Conservation (phyloP, 1,284 basidiomycete genomes). For the Trichosporon sp. region DNA sequence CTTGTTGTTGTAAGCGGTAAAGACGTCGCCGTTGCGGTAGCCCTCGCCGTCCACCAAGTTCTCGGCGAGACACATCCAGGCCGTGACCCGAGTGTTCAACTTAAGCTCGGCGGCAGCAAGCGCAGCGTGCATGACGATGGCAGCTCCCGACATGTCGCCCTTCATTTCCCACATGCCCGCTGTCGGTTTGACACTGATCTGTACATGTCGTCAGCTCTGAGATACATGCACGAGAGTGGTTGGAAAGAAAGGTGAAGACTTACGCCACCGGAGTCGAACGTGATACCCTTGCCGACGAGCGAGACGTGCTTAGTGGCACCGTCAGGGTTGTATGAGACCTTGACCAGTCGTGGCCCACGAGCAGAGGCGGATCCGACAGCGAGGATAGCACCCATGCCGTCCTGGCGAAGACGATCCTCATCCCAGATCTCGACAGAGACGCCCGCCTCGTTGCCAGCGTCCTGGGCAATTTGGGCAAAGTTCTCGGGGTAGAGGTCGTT, state of each 20-base stretch:
- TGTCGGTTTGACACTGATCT: conserved; percentile 15
- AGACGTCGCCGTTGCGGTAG: conserved; percentile 23
- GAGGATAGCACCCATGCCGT: conserved; percentile 17
- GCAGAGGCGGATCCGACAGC: conserved; percentile 20
- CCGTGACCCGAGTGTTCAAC: conserved; percentile 23
- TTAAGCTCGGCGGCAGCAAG: conserved; percentile 28
- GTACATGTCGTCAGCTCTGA: background rate
- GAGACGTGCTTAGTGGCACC: conserved; percentile 25
- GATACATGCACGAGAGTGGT: background rate
- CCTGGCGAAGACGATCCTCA: conserved; percentile 20
- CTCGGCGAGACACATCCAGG: conserved; percentile 28
- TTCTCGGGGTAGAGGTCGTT: conserved; percentile 24
- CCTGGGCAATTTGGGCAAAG: conserved; percentile 21
- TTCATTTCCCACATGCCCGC: conserved; percentile 25
- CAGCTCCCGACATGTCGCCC: conserved; percentile 28
- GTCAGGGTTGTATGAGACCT: conserved; percentile 25
- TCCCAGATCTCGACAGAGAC: conserved; percentile 26
- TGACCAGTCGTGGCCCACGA: conserved; percentile 24
- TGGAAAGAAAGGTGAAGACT: background rate
- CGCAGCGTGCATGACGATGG: conserved; percentile 23
- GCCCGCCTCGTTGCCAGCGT: conserved; percentile 5
- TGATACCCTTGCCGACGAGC: conserved; percentile 29
- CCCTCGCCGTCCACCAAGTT: conserved; percentile 25
- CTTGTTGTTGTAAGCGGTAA: conserved; percentile 20
- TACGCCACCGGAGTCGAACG: conserved; percentile 26